Conservation (phyloP, 139 green algal genomes). For the Chlorokybus atmophyticus region DNA sequence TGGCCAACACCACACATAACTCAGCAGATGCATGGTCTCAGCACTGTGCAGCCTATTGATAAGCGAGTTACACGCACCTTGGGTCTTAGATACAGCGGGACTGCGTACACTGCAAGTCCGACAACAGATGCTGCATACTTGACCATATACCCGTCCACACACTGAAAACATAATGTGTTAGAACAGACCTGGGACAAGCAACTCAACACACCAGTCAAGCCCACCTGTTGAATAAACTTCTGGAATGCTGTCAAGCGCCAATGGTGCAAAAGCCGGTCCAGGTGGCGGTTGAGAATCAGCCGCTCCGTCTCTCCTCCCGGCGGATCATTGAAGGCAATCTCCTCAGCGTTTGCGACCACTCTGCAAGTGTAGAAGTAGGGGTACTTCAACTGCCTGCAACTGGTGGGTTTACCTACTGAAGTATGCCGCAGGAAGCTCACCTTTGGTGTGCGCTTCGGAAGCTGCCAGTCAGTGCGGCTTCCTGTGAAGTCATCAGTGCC, state of each 20-base stretch:
- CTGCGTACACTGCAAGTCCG: constrained; percentile 68
- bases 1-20: too few relatives aligned
- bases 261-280: constrained; percentile 66
- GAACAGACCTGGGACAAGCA: not conserved
- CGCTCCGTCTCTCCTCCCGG: constrained; percentile 54
- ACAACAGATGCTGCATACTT: constrained; percentile 75
- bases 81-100: constrained; percentile 53
- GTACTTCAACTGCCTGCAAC: too few relatives aligned
- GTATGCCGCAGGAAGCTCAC: too few relatives aligned
- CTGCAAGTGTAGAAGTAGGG: too few relatives aligned
- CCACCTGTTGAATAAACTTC: constrained; percentile 66
- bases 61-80: constrained; percentile 14
- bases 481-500: constrained; percentile 65
- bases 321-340: constrained; percentile 89
- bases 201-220: not conserved
- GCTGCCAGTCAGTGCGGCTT: constrained; percentile 50
- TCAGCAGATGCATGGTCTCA: too few relatives aligned
- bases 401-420: too few relatives aligned
- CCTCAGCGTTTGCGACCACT: constrained; percentile 55
- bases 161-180: not conserved
- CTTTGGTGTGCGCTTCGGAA: constrained; percentile 46
- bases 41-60: not conserved
- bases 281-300: constrained; percentile 82
- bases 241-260: constrained; percentile 64
- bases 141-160: constrained; percentile 67